A percentile compares a stretch with the other conserved stretches of the same genome.
Conservation (phyloP, 164 flowering plant genomes). For the Macadamia integrifolia region DNA sequence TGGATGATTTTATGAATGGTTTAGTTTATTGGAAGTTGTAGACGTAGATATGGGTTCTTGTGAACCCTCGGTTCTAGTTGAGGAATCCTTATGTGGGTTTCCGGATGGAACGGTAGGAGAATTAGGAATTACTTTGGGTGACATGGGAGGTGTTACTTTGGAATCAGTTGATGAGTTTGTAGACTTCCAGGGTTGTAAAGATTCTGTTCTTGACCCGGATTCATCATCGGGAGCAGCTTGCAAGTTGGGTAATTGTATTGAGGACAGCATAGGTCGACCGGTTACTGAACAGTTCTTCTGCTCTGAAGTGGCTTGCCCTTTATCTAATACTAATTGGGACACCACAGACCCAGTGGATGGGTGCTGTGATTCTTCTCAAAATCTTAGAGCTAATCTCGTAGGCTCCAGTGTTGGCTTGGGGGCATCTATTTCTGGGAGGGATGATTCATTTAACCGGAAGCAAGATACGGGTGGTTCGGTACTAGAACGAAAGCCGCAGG, state of each 20-base stretch:
- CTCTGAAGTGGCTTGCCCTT: background rate
- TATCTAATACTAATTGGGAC: background rate
- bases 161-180: slow-evolving; percentile 2
- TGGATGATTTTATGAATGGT: slow-evolving; percentile 3
- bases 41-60: slow-evolving; percentile 25
- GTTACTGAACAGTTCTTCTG: slow-evolving; percentile 5
- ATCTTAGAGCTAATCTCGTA: too few relatives aligned
- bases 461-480: too few relatives aligned
- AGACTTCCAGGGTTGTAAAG: slow-evolving; percentile 6
- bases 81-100: slow-evolving; percentile 10
- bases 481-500: too few relatives aligned
- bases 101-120: background rate
- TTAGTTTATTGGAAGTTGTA: slow-evolving; percentile 2
- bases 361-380: too few relatives aligned
- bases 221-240: background rate
- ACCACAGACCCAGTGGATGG: too few relatives aligned
- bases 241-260: background rate
- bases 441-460: too few relatives aligned
- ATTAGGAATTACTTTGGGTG: background rate
- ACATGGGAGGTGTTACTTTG: background rate
- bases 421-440: too few relatives aligned
- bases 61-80: slow-evolving; percentile 11
- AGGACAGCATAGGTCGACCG: background rate
- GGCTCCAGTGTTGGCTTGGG: too few relatives aligned
- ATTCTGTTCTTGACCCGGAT: slow-evolving; percentile 9